These are phyloP conservation scores for Trichoderma sp. DNA, from an alignment of 2,329 filamentous ascomycete genomes.

Conservation along the genomic window DNA sequence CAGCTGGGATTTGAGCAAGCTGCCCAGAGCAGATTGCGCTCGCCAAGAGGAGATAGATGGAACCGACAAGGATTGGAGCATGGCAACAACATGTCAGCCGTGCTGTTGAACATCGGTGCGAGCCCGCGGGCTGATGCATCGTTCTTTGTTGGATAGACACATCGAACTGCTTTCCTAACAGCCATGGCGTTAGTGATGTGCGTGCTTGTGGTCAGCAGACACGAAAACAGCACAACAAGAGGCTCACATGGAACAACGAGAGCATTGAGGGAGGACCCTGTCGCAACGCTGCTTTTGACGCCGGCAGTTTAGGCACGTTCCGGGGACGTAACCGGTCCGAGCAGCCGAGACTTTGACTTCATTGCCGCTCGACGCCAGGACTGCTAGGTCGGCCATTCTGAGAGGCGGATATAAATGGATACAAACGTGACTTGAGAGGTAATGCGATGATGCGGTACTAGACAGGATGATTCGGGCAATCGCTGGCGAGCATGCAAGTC, in stretches of 20 bases:
- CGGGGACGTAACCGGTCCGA: neutral
- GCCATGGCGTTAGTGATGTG: neutral
- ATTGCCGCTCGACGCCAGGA: neutral
- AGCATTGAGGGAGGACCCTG: slow-evolving; percentile 10
- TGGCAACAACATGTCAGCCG: neutral
- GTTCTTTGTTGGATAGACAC: neutral
- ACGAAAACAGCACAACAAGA: neutral
- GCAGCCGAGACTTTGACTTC: neutral
- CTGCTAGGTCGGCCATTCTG: neutral
- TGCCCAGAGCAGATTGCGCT: slow-evolving; percentile 10
- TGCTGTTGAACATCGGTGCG: neutral
- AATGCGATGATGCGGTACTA: neutral
- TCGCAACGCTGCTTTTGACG: slow-evolving; percentile 12
- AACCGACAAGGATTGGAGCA: slow-evolving; percentile 2
- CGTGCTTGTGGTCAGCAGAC: neutral
- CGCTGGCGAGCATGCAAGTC: neutral
- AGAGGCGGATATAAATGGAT: neutral
- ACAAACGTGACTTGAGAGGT: neutral
- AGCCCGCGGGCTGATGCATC: neutral
- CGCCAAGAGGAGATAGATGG: neutral
- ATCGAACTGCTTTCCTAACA: slow-evolving; percentile 15
- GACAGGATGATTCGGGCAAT: neutral
- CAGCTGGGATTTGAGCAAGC: neutral
- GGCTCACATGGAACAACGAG: slow-evolving; percentile 2
- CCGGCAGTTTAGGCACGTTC: slow-evolving; percentile 9